Conservation (phyloP, 208 protist genomes). For the Borovskyia barvae region DNA sequence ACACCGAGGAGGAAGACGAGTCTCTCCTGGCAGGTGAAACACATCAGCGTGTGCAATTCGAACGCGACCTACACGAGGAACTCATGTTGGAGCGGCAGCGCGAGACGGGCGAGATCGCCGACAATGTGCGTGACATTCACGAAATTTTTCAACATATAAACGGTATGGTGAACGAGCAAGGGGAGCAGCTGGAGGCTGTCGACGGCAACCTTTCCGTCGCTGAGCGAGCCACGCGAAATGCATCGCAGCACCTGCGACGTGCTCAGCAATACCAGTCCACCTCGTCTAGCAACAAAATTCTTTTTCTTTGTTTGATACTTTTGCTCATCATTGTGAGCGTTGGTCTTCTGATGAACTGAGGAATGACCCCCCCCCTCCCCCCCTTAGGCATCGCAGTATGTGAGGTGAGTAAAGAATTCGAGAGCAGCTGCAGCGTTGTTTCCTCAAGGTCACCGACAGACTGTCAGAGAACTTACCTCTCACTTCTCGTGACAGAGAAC, state of each 20-base stretch:
- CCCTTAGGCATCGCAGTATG: too few relatives aligned
- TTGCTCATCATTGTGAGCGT: constrained; percentile 41
- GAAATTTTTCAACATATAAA: constrained; percentile 89
- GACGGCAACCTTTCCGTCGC: constrained; percentile 59
- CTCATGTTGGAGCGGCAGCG: constrained; percentile 79
- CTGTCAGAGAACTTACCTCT: too few relatives aligned
- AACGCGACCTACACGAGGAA: constrained; percentile 77
- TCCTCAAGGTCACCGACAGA: too few relatives aligned
- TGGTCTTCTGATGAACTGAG: constrained; percentile 22
- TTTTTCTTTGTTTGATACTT: constrained; percentile 60
- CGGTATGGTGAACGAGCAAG: constrained; percentile 80
- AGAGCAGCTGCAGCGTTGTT: too few relatives aligned
- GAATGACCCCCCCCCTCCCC: too few relatives aligned
- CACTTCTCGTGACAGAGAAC: too few relatives aligned
- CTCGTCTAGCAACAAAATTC: constrained; percentile 50
- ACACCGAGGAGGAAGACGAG: constrained; percentile 25
- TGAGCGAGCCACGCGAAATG: constrained; percentile 65
- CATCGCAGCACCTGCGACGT: constrained; percentile 52
- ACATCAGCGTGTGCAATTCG: constrained; percentile 60
- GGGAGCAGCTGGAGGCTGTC: constrained; percentile 66
- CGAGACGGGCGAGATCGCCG: constrained; percentile 82
- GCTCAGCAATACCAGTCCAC: constrained; percentile 63
- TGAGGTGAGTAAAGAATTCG: too few relatives aligned
- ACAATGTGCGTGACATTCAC: constrained; percentile 84
- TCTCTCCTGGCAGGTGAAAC: constrained; percentile 7